Evolutionary conservation across 306 rosid species (phyloP).

Genomic region (Coriaria nepalensis): DNA sequence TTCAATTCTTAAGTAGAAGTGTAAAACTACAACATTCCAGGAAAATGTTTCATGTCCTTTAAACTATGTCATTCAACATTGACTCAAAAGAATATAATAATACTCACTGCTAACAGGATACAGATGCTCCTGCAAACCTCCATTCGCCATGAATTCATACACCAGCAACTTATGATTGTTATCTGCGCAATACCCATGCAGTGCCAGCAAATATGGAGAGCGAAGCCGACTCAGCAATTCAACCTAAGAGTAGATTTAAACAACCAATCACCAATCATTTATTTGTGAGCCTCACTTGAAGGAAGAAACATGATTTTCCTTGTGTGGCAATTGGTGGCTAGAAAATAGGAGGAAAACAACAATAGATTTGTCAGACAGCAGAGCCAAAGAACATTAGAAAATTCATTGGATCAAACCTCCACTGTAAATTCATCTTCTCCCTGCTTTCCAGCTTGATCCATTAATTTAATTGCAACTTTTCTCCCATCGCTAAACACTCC

Average conservation of each 20-base stretch:
- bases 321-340: no score
- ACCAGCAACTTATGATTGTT: slow-evolving; percentile 65
- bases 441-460: slow-evolving; percentile 88
- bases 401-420: slow-evolving; percentile 44
- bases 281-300: slow-evolving; percentile 7
- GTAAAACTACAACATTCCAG: slow-evolving; percentile 3
- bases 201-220: slow-evolving; percentile 74
- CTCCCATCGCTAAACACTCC: slow-evolving; percentile 76
- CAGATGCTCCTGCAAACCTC: slow-evolving; percentile 88
- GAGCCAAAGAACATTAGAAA: slow-evolving; percentile 5
- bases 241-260: slow-evolving; percentile 37
- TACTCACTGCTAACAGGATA: slow-evolving; percentile 63
- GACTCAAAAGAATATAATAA: neutral
- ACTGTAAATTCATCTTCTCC: slow-evolving; percentile 85
- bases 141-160: slow-evolving; percentile 82
- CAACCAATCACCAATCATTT: slow-evolving; percentile 12
- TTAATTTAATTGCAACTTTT: slow-evolving; percentile 75
- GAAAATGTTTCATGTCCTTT: no score
- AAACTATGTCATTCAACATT: no score
- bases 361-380: neutral
- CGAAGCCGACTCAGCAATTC: slow-evolving; percentile 68
- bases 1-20: neutral
- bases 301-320: no score
- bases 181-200: slow-evolving; percentile 82
- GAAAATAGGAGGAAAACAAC: neutral